These are phyloP conservation scores for Starmera dryadoides DNA, from an alignment of 805 yeast genomes.

Conservation along the genomic window DNA sequence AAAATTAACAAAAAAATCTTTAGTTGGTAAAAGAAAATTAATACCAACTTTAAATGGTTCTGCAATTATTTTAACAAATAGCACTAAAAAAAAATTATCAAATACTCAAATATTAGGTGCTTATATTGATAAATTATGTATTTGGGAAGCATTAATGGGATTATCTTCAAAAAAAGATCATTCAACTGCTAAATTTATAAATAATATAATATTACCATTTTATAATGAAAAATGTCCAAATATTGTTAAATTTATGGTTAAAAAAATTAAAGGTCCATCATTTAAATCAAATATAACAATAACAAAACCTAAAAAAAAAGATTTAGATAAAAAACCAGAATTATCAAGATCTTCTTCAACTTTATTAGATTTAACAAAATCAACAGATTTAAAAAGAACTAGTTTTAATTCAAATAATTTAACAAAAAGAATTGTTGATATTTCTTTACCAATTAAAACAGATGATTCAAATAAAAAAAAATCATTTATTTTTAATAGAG, in stretches of 20 bases:
- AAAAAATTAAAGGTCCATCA: conserved; percentile 40
- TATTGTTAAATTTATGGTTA: conserved; percentile 36
- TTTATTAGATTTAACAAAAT: conserved; percentile 13
- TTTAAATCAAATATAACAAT: conserved; percentile 18
- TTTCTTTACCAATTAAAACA: conserved; percentile 13
- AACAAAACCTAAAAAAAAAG: not conserved
- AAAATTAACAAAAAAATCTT: conserved; percentile 18
- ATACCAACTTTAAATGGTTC: conserved; percentile 34
- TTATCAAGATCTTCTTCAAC: conserved; percentile 13
- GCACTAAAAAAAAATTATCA: conserved; percentile 8
- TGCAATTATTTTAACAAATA: conserved; percentile 30
- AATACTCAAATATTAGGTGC: conserved; percentile 31
- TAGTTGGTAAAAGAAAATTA: conserved; percentile 24
- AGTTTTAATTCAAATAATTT: conserved; percentile 16
- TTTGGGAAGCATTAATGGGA: conserved; percentile 43
- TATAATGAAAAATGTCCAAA: conserved; percentile 41
- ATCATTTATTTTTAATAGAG: conserved; percentile 19
- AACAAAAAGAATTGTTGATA: conserved; percentile 19
- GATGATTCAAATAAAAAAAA: not conserved
- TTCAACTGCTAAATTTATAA: conserved; percentile 39
- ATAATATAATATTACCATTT: conserved; percentile 46
- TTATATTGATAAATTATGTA: conserved; percentile 43
- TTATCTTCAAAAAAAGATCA: conserved; percentile 28
- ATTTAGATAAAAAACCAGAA: conserved; percentile 8
- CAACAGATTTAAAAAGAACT: conserved; percentile 17